phyloP scores from a whole-genome alignment of 2,329 filamentous ascomycete genomes.

The Botrytis tulipae region DNA sequence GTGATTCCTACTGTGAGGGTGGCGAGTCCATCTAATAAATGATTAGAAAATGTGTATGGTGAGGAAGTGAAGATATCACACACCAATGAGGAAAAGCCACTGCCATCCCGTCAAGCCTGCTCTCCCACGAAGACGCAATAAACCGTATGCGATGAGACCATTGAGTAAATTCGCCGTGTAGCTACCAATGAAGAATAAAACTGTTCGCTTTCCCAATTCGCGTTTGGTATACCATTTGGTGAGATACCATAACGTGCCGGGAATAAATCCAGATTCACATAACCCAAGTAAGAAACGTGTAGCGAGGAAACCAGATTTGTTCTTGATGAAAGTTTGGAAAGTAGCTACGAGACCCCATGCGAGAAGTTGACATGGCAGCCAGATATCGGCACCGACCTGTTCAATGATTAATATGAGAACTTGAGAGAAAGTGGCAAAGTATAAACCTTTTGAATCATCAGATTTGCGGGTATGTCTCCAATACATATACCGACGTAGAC shows the following conservation, averaged over 20 bases:
- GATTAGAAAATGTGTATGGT: conserved; percentile 24
- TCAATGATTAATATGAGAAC: conserved; percentile 34
- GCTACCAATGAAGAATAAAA: conserved; percentile 17
- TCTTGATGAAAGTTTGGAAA: conserved; percentile 44
- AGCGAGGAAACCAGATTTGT: conserved; percentile 40
- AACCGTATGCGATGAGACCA: conserved; percentile 49
- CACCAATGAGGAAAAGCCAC: conserved; percentile 48
- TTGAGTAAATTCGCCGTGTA: conserved; percentile 15
- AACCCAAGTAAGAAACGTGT: conserved; percentile 35
- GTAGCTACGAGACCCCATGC: conserved; percentile 55
- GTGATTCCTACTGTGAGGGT: conserved; percentile 26
- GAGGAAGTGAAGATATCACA: conserved; percentile 12
- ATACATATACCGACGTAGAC: conserved; percentile 19
- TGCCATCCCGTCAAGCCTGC: conserved; percentile 55
- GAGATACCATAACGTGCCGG: conserved; percentile 41
- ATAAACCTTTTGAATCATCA: conserved; percentile 14
- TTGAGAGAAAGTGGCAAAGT: not conserved
- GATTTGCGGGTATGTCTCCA: conserved; percentile 18
- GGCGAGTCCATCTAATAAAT: conserved; percentile 21
- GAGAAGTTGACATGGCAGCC: conserved; percentile 52
- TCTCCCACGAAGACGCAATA: conserved; percentile 53
- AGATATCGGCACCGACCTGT: conserved; percentile 51
- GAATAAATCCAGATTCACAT: conserved; percentile 52
- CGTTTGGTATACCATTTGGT: conserved; percentile 17
- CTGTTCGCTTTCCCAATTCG: conserved; percentile 15